These are phyloP conservation scores for Phytophthora aleatoria DNA, from an alignment of 352 stramenopile genomes.

Conservation along the genomic window DNA sequence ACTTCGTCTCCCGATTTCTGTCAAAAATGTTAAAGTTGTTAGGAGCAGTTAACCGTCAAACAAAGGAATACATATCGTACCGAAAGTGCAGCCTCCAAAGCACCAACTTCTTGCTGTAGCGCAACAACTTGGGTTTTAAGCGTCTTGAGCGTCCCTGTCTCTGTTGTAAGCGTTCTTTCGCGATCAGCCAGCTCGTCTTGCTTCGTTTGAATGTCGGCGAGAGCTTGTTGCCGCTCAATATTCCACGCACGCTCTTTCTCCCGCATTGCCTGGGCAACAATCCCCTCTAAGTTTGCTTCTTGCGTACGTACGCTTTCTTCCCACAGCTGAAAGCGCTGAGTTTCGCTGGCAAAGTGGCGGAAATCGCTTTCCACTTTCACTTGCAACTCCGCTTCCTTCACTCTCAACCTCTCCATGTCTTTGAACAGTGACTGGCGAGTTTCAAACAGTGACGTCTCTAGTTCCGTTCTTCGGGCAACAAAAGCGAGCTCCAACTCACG, in stretches of 20 bases:
- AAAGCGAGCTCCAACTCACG: constrained; percentile 68
- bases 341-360: constrained; percentile 48
- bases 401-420: constrained; percentile 64
- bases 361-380: constrained; percentile 52
- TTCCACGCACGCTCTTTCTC: constrained; percentile 60
- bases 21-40: background rate
- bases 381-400: constrained; percentile 59
- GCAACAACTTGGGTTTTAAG: constrained; percentile 26
- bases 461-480: constrained; percentile 47
- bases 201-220: constrained; percentile 32
- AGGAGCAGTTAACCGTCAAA: constrained; percentile 1
- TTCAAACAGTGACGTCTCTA: constrained; percentile 72
- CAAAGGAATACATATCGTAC: constrained; percentile 11
- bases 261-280: constrained; percentile 43
- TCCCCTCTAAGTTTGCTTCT: constrained; percentile 50
- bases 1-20: constrained; percentile 35
- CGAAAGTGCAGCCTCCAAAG: constrained; percentile 30
- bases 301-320: constrained; percentile 50
- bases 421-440: constrained; percentile 67
- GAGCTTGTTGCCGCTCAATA: constrained; percentile 44
- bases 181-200: constrained; percentile 41
- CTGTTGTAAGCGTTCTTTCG: constrained; percentile 27
- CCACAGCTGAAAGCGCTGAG: constrained; percentile 51
- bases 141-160: constrained; percentile 31
- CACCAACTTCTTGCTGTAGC: constrained; percentile 28